A percentile compares a stretch with the other conserved stretches of the same genome.
These are phyloP conservation scores for Erigeron philadelphicus DNA, from an alignment of 140 eudicot species.

Conservation along the genomic window DNA sequence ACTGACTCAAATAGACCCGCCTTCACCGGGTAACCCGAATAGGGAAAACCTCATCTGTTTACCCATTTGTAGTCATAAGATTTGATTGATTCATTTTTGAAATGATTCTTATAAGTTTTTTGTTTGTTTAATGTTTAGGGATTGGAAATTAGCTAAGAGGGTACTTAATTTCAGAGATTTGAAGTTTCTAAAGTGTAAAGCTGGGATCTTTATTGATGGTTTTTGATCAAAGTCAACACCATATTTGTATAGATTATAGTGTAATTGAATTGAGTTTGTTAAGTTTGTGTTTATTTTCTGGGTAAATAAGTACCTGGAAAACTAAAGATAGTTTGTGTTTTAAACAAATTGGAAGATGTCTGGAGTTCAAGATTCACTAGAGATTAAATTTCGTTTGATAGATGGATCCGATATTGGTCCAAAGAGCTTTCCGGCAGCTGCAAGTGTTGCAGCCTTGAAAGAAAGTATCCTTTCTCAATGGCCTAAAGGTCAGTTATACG, in stretches of 20 bases:
- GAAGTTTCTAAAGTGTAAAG: slow-evolving; percentile 23
- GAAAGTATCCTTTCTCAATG: slow-evolving; percentile 80
- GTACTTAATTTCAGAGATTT: slow-evolving; percentile 26
- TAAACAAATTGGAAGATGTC: slow-evolving; percentile 43
- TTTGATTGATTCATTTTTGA: slow-evolving; percentile 19
- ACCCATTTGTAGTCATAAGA: slow-evolving; percentile 13
- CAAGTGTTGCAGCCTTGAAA: slow-evolving; percentile 70
- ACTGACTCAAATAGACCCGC: too few species aligned
- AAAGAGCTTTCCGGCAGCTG: slow-evolving; percentile 61
- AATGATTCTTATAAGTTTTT: slow-evolving; percentile 9
- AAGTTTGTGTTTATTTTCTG: slow-evolving; percentile 12
- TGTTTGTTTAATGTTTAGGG: slow-evolving; percentile 15
- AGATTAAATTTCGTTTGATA: slow-evolving; percentile 73
- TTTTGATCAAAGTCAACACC: slow-evolving; percentile 33
- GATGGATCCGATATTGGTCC: slow-evolving; percentile 95
- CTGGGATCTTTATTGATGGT: slow-evolving; percentile 30
- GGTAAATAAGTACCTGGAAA: background rate
- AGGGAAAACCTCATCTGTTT: too few species aligned
- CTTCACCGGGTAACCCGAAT: too few species aligned
- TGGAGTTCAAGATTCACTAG: slow-evolving; percentile 70
- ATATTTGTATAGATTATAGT: slow-evolving; percentile 26
- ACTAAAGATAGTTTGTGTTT: slow-evolving; percentile 20
- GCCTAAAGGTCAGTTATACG: slow-evolving; percentile 70
- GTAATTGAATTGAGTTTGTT: slow-evolving; percentile 19
- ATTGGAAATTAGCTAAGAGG: slow-evolving; percentile 22